Conservation (phyloP, 257 asterid species). For the Cynanchum wilfordii region DNA sequence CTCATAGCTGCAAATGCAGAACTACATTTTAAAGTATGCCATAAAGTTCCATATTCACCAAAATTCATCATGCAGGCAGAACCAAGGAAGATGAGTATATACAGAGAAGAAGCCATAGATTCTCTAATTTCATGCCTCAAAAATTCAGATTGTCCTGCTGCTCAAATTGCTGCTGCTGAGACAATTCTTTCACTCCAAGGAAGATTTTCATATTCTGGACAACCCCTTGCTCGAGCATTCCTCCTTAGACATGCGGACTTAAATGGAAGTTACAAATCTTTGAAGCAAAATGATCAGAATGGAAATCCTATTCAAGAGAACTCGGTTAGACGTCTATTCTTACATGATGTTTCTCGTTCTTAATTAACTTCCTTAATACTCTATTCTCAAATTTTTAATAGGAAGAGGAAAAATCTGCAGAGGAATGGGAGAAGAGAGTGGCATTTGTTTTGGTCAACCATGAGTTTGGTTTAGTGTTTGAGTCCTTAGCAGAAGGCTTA, state of each 20-base stretch:
- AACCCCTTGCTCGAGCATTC: constrained; percentile 56
- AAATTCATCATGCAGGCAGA: constrained; percentile 42
- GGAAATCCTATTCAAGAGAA: constrained; percentile 34
- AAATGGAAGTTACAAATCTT: constrained; percentile 29
- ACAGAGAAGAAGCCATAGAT: constrained; percentile 81
- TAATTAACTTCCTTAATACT: background rate
- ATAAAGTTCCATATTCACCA: too few relatives aligned
- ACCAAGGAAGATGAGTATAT: constrained; percentile 90
- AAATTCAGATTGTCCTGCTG: constrained; percentile 49
- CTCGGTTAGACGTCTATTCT: constrained; percentile 30
- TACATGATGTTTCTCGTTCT: background rate
- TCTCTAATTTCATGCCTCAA: constrained; percentile 60
- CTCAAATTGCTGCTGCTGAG: constrained; percentile 73
- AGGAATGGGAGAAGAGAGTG: constrained; percentile 72
- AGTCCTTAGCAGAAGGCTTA: constrained; percentile 70
- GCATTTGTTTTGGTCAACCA: constrained; percentile 67
- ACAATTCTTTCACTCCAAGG: constrained; percentile 65
- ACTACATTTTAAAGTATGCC: background rate
- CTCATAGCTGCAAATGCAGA: background rate
- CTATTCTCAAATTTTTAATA: constrained; percentile 11
- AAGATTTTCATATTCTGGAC: constrained; percentile 73
- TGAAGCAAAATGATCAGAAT: constrained; percentile 44
- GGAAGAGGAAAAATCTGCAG: constrained; percentile 65
- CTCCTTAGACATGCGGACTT: constrained; percentile 70
- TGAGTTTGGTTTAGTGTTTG: constrained; percentile 76